Evolutionary conservation across 192 early-diverging fungal genomes (phyloP).

Genomic region (Backusella tarrabulga): DNA sequence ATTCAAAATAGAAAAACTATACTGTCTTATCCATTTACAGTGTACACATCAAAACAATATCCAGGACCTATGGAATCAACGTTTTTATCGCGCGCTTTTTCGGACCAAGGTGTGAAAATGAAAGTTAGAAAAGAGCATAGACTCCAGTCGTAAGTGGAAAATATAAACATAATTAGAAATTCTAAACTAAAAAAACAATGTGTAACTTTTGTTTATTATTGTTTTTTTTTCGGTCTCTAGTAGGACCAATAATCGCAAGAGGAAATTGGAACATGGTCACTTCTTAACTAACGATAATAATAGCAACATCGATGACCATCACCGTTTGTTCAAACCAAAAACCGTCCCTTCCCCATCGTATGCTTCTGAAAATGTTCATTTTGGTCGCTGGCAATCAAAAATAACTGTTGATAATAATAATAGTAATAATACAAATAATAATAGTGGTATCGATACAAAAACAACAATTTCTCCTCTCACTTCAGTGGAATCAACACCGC

Average conservation of each 20-base stretch:
- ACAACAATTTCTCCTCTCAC: neutral
- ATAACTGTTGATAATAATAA: neutral
- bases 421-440: no score
- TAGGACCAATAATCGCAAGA: neutral
- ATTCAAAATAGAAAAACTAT: conserved; percentile 23
- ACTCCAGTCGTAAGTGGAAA: neutral
- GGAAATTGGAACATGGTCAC: neutral
- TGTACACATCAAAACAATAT: conserved; percentile 88
- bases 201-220: neutral
- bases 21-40: conserved; percentile 75
- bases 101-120: conserved; percentile 93
- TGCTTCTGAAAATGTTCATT: conserved; percentile 16
- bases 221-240: neutral
- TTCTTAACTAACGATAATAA: neutral
- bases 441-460: neutral
- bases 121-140: conserved; percentile 79
- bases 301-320: neutral
- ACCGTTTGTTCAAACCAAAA: neutral
- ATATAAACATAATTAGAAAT: neutral
- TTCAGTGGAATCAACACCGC: neutral
- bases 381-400: conserved; percentile 14
- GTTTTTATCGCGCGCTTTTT: conserved; percentile 80
- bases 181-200: neutral
- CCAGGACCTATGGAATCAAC: conserved; percentile 94
- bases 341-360: neutral